A percentile compares a stretch with the other conserved stretches of the same genome.
Conservation (phyloP, 176 grass and related monocot species). For the Carex parvula region DNA sequence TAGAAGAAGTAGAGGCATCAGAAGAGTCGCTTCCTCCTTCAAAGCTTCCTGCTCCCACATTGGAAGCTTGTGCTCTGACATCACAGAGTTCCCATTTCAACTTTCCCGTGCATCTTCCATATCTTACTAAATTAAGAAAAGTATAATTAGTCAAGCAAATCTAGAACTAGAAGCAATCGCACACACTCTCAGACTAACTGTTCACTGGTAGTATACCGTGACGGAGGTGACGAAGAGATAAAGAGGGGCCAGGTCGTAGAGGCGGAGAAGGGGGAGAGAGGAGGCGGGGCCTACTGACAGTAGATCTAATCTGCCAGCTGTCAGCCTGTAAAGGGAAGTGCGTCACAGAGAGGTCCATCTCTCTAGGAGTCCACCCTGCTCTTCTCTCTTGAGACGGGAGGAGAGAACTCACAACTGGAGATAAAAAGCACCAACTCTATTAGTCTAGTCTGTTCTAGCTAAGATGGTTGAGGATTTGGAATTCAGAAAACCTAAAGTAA, state of each 20-base stretch:
- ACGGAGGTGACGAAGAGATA: not conserved
- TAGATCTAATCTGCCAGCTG: not conserved
- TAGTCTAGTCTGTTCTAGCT: not conserved
- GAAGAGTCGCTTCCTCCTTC: constrained; percentile 34
- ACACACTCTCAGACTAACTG: not conserved
- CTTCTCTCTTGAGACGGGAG: not conserved
- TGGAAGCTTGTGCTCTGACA: constrained; percentile 63
- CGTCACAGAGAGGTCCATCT: constrained; percentile 8
- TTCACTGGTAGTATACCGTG: not conserved
- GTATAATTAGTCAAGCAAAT: not conserved
- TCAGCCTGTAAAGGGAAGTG: constrained; percentile 1
- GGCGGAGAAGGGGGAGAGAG: not conserved
- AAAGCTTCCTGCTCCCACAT: constrained; percentile 56
- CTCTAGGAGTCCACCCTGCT: not conserved
- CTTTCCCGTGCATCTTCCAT: constrained; percentile 20
- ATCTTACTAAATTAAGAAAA: constrained; percentile 35
- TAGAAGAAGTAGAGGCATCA: constrained; percentile 38
- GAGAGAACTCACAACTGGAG: not conserved
- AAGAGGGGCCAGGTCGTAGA: not conserved
- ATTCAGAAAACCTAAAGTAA: no score
- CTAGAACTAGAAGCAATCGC: not conserved
- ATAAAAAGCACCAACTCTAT: not conserved
- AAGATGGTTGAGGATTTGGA: not conserved
- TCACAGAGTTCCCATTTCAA: constrained; percentile 31
- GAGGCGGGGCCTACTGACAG: not conserved